These are phyloP conservation scores for Neonectria faginata DNA, from an alignment of 2,329 filamentous ascomycete species.

Conservation along the genomic window DNA sequence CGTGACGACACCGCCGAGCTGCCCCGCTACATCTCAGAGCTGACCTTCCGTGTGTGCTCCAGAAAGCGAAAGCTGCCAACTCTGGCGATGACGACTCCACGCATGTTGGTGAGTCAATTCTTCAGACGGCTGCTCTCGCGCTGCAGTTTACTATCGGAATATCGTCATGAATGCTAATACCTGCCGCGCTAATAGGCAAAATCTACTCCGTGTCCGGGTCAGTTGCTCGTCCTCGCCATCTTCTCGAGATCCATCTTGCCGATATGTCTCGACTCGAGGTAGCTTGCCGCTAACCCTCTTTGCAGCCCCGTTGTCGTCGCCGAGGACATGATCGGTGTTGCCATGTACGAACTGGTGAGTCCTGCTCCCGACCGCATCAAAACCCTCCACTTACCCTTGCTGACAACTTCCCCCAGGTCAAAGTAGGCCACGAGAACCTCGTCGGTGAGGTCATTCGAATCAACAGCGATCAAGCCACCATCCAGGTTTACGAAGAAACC, in stretches of 20 bases:
- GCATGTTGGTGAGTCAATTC: slow-evolving; percentile 53
- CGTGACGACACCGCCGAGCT: slow-evolving; percentile 30
- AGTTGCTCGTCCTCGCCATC: slow-evolving; percentile 47
- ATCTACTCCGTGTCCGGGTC: slow-evolving; percentile 73
- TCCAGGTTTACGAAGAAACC: slow-evolving; percentile 99
- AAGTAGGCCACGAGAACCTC: slow-evolving; percentile 90
- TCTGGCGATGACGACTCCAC: slow-evolving; percentile 53
- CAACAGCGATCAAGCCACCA: slow-evolving; percentile 92
- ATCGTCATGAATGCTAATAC: slow-evolving; percentile 43
- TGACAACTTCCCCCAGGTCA: slow-evolving; percentile 68
- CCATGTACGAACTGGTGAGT: slow-evolving; percentile 98
- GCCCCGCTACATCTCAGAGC: slow-evolving; percentile 29
- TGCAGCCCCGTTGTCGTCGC: slow-evolving; percentile 90
- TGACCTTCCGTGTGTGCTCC: slow-evolving; percentile 29
- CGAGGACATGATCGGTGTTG: slow-evolving; percentile 98
- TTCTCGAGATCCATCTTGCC: slow-evolving; percentile 19
- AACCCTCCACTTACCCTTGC: slow-evolving; percentile 8
- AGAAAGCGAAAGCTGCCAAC: slow-evolving; percentile 46
- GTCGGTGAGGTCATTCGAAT: slow-evolving; percentile 99
- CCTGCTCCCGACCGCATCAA: slow-evolving; percentile 12
- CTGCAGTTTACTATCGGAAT: slow-evolving; percentile 21
- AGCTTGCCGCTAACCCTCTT: slow-evolving; percentile 47
- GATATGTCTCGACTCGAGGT: slow-evolving; percentile 12
- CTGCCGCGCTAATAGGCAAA: slow-evolving; percentile 59
- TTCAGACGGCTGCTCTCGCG: slow-evolving; percentile 4